A percentile compares a stretch with the other conserved stretches of the same genome.
phyloP scores from a whole-genome alignment of 345 rosid genomes.

The Nasturtium officinale region DNA sequence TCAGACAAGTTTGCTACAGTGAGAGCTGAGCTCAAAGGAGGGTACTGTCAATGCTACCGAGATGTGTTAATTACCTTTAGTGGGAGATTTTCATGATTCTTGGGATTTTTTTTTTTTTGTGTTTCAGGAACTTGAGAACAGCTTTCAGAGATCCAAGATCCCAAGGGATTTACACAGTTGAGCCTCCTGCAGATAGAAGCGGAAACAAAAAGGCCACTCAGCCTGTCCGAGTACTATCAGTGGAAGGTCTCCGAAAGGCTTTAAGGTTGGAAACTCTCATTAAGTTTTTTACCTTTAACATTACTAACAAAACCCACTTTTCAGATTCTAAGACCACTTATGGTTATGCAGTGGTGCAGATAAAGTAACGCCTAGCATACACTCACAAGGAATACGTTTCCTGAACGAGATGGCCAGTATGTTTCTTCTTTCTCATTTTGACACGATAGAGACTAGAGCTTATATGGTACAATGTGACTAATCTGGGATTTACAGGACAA shows the following conservation, averaged over 20 bases:
- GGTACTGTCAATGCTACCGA: conserved; percentile 58
- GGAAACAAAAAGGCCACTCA: conserved; percentile 50
- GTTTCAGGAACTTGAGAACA: conserved; percentile 64
- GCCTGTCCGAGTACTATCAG: conserved; percentile 67
- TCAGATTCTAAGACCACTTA: not conserved
- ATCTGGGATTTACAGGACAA: conserved; percentile 49
- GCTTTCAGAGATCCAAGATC: conserved; percentile 57
- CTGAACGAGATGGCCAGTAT: conserved; percentile 81
- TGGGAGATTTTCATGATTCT: conserved; percentile 4
- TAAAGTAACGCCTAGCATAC: conserved; percentile 79
- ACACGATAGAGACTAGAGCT: not conserved
- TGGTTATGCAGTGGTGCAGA: conserved; percentile 64
- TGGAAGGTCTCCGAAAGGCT: conserved; percentile 79
- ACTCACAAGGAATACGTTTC: conserved; percentile 91
- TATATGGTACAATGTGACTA: conserved; percentile 16
- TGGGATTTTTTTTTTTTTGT: not conserved
- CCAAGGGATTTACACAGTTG: conserved; percentile 68
- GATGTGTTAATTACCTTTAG: not conserved
- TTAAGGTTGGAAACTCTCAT: conserved; percentile 55
- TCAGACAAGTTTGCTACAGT: conserved; percentile 60
- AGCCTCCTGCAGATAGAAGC: conserved; percentile 57
- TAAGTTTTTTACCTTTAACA: not conserved
- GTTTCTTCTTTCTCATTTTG: conserved; percentile 27
- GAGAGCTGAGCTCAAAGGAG: conserved; percentile 83
- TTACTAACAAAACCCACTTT: not conserved